Percentiles rank a stretch among this genome's conserved stretches.
These are phyloP conservation scores for Arbutus unedo DNA, from an alignment of 148 eudicot genomes.

Conservation along the genomic window DNA sequence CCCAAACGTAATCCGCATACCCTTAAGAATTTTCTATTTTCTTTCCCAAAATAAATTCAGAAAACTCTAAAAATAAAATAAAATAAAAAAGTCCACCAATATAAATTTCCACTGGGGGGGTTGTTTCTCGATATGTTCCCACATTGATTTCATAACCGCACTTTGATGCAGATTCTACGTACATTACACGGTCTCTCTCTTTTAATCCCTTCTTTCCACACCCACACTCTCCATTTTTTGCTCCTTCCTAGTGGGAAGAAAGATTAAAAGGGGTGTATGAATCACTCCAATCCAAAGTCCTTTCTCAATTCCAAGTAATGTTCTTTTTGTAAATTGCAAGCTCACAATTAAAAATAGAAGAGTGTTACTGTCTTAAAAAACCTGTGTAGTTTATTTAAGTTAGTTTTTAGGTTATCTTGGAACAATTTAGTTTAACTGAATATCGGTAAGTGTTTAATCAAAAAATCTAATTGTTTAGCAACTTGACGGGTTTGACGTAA, in stretches of 20 bases:
- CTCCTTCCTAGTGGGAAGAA: slow-evolving; percentile 2
- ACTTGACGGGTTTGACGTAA: too few relatives aligned
- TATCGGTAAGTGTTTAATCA: too few relatives aligned
- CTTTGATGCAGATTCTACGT: slow-evolving; percentile 22
- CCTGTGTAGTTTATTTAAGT: too few relatives aligned
- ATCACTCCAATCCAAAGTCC: not conserved
- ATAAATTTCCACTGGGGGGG: not conserved
- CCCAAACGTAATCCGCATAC: not conserved
- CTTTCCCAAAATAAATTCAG: not conserved
- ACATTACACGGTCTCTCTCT: slow-evolving; percentile 11
- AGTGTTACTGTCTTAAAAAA: too few relatives aligned
- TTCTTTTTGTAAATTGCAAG: not conserved
- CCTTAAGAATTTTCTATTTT: not conserved
- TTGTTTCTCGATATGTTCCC: slow-evolving; percentile 17
- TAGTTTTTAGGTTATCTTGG: too few relatives aligned
- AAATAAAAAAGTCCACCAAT: not conserved
- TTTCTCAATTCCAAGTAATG: not conserved
- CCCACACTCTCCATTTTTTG: not conserved
- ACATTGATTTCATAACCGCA: slow-evolving; percentile 14
- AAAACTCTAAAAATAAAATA: not conserved
- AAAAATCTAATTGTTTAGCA: too few relatives aligned
- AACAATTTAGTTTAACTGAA: too few relatives aligned
- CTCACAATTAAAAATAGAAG: too few relatives aligned
- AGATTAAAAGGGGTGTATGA: too few relatives aligned
- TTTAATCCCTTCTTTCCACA: not conserved